Conservation (phyloP, 2,329 filamentous ascomycete genomes). For the Alternaria consortialis region DNA sequence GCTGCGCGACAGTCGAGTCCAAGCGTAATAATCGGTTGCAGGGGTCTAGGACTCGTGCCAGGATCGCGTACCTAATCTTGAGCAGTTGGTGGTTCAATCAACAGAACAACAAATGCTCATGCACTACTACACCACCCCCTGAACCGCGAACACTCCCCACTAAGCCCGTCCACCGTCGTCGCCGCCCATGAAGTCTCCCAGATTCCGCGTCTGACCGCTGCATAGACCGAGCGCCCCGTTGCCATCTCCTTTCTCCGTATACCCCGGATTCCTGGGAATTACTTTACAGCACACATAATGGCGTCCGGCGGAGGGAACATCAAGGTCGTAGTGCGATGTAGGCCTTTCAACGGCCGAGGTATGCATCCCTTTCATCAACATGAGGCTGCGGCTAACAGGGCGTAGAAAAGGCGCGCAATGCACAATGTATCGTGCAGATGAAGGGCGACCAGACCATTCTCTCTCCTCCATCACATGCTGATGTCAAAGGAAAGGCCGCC, state of each 20-base stretch:
- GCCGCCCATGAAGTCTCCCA: slow-evolving; percentile 44
- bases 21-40: slow-evolving; percentile 14
- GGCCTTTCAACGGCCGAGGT: slow-evolving; percentile 97
- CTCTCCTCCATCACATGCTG: slow-evolving; percentile 70
- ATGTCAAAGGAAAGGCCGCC: slow-evolving; percentile 68
- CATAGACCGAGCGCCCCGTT: slow-evolving; percentile 20
- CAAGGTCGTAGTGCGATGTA: slow-evolving; percentile 97
- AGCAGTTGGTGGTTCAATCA: slow-evolving; percentile 29
- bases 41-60: slow-evolving; percentile 21
- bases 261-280: slow-evolving; percentile 12
- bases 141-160: slow-evolving; percentile 18
- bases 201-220: slow-evolving; percentile 34
- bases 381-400: slow-evolving; percentile 24
- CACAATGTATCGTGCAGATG: slow-evolving; percentile 99
- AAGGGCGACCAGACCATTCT: slow-evolving; percentile 90
- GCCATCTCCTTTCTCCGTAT: slow-evolving; percentile 24
- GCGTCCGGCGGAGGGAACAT: slow-evolving; percentile 90
- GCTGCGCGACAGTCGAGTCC: slow-evolving; percentile 10
- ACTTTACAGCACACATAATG: slow-evolving; percentile 57
- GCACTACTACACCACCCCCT: slow-evolving; percentile 36
- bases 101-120: slow-evolving; percentile 28
- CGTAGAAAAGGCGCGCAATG: slow-evolving; percentile 84
- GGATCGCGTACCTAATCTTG: slow-evolving; percentile 41
- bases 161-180: slow-evolving; percentile 4
- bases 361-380: slow-evolving; percentile 28